Percentiles rank a stretch among this genome's conserved stretches.
These are phyloP conservation scores for Dryas alaskensis DNA, from an alignment of 306 rosid species.

Conservation along the genomic window DNA sequence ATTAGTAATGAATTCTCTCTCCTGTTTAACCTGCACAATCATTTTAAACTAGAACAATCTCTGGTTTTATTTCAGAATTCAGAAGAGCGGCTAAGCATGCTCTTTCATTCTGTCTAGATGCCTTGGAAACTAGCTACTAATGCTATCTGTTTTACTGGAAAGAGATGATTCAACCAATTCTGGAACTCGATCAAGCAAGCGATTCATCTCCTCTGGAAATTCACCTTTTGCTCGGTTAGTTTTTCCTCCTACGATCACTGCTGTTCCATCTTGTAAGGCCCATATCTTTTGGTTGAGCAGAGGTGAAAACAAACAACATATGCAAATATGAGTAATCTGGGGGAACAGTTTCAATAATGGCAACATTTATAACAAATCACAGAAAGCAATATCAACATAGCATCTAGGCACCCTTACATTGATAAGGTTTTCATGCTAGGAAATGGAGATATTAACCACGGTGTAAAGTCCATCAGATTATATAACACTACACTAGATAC, in stretches of 20 bases:
- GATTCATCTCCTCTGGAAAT: constrained; percentile 78
- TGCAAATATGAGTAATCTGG: neutral
- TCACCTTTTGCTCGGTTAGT: constrained; percentile 83
- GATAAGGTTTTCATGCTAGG: neutral
- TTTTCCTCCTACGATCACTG: constrained; percentile 77
- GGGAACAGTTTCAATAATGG: constrained; percentile 6
- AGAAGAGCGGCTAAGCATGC: constrained; percentile 2
- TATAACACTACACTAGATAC: neutral
- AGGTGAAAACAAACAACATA: constrained; percentile 17
- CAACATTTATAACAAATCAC: neutral
- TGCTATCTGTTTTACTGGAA: constrained; percentile 34
- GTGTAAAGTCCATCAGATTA: neutral
- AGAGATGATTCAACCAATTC: constrained; percentile 63
- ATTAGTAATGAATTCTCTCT: neutral
- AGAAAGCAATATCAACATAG: neutral
- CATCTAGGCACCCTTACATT: neutral
- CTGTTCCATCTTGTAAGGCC: constrained; percentile 92
- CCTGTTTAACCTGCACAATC: neutral
- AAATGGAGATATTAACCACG: neutral
- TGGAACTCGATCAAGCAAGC: constrained; percentile 75
- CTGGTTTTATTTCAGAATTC: neutral
- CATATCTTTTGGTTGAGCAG: constrained; percentile 62
- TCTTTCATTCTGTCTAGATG: constrained; percentile 18
- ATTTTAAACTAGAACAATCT: neutral
- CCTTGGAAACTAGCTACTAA: constrained; percentile 42